Conservation (phyloP, 1,139 yeast species). For the Sugiyamaella paludigena region DNA sequence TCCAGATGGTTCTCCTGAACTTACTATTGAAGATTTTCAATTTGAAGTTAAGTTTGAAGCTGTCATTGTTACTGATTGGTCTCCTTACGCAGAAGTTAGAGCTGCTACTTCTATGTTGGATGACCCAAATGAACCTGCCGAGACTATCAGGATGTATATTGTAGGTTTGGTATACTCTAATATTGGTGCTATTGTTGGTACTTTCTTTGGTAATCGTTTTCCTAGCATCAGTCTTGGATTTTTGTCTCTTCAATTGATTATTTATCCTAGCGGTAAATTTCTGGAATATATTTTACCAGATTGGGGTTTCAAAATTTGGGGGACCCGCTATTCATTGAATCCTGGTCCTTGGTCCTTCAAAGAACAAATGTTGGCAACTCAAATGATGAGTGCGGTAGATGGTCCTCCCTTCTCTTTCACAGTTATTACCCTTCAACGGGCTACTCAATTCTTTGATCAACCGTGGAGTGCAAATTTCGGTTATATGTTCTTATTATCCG, state of each 20-base stretch:
- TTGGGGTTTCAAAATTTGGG: slow-evolving; percentile 44
- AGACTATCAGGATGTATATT: slow-evolving; percentile 49
- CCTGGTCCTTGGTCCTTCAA: slow-evolving; percentile 67
- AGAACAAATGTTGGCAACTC: slow-evolving; percentile 63
- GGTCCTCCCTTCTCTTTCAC: slow-evolving; percentile 44
- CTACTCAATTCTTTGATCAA: slow-evolving; percentile 32
- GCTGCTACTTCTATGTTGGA: slow-evolving; percentile 47
- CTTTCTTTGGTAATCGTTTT: slow-evolving; percentile 51
- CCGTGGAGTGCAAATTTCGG: slow-evolving; percentile 36
- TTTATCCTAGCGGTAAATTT: slow-evolving; percentile 23
- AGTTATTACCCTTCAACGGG: slow-evolving; percentile 34
- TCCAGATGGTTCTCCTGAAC: slow-evolving; percentile 18
- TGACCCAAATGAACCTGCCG: slow-evolving; percentile 43
- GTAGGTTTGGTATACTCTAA: slow-evolving; percentile 33
- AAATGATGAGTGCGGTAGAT: slow-evolving; percentile 45
- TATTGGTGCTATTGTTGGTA: slow-evolving; percentile 52
- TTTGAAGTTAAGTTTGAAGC: slow-evolving; percentile 42
- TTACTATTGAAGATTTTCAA: slow-evolving; percentile 32
- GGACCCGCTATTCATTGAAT: slow-evolving; percentile 44
- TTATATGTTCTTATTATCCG: slow-evolving; percentile 48
- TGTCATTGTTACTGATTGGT: slow-evolving; percentile 44
- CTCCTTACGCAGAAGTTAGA: slow-evolving; percentile 52
- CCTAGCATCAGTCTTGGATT: slow-evolving; percentile 49
- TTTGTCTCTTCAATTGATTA: slow-evolving; percentile 45
- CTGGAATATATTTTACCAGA: slow-evolving; percentile 44